These are phyloP conservation scores for Tetrahymena borealis DNA, from an alignment of 73 alveolate genomes.

Conservation along the genomic window DNA sequence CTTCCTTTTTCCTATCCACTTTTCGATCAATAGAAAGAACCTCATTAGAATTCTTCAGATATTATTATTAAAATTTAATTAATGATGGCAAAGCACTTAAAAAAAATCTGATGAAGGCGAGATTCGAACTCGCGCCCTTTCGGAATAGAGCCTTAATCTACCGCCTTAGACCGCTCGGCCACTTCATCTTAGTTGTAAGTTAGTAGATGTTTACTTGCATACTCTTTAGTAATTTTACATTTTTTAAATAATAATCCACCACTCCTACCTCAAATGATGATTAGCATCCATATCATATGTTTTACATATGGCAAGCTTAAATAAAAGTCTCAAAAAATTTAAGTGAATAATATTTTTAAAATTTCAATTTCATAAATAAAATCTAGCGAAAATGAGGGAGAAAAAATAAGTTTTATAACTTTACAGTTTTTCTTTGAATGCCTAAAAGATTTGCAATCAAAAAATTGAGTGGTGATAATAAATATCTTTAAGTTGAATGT, in stretches of 20 bases:
- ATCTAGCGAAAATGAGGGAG: too few relatives aligned
- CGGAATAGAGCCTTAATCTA: slow-evolving; percentile 44
- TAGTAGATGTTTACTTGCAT: neutral
- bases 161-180: slow-evolving; percentile 52
- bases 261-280: too few relatives aligned
- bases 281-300: too few relatives aligned
- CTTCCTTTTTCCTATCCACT: neutral
- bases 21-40: neutral
- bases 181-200: slow-evolving; percentile 19
- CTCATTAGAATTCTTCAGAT: neutral
- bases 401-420: too few relatives aligned
- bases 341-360: too few relatives aligned
- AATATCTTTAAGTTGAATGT: too few relatives aligned
- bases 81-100: neutral
- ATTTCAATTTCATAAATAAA: too few relatives aligned
- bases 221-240: neutral
- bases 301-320: too few relatives aligned
- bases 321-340: too few relatives aligned
- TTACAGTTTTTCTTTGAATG: too few relatives aligned
- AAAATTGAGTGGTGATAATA: too few relatives aligned
- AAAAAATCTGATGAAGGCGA: slow-evolving; percentile 22
- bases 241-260: neutral
- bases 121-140: slow-evolving; percentile 49
- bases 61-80: neutral
- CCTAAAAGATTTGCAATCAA: too few relatives aligned